Evolutionary conservation across 768 basidiomycete species (phyloP).

Genomic region (Pisolithus orientalis): DNA sequence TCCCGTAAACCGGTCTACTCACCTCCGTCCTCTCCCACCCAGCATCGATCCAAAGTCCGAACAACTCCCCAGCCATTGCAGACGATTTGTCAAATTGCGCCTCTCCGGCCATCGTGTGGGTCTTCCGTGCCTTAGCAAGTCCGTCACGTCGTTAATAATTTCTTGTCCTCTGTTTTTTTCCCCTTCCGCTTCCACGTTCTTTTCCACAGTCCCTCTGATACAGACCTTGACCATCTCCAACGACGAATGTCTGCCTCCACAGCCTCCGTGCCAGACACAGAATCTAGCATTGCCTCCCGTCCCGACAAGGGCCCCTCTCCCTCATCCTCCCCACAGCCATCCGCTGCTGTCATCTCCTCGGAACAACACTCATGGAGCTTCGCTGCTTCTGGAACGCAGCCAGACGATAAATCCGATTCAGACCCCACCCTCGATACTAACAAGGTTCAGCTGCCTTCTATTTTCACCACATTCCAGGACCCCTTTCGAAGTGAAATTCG

Average conservation of each 20-base stretch:
- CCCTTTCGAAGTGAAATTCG: constrained; percentile 47
- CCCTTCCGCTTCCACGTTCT: constrained; percentile 9
- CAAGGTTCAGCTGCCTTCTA: constrained; percentile 69
- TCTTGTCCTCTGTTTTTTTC: constrained; percentile 7
- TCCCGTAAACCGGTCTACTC: neutral
- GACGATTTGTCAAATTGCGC: constrained; percentile 42
- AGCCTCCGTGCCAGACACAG: constrained; percentile 58
- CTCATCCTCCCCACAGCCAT: constrained; percentile 39
- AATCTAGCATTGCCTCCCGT: constrained; percentile 53
- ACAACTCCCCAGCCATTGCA: constrained; percentile 27
- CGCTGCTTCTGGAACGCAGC: constrained; percentile 6
- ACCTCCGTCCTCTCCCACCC: constrained; percentile 8
- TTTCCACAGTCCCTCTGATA: constrained; percentile 31
- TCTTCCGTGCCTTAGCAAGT: constrained; percentile 15
- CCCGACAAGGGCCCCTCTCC: constrained; percentile 60
- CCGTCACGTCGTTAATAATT: constrained; percentile 9
- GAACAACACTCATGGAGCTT: constrained; percentile 23
- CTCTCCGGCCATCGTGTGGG: constrained; percentile 44
- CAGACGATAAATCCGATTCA: constrained; percentile 34
- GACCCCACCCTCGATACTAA: constrained; percentile 38
- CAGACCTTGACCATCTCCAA: constrained; percentile 46
- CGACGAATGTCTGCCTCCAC: constrained; percentile 79
- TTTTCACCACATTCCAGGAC: constrained; percentile 66
- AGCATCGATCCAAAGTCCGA: constrained; percentile 38
- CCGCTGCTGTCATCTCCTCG: constrained; percentile 29